Base-by-base conservation (phyloP, 1,284 basidiomycete species). In the Irpex lacteus region DNA sequence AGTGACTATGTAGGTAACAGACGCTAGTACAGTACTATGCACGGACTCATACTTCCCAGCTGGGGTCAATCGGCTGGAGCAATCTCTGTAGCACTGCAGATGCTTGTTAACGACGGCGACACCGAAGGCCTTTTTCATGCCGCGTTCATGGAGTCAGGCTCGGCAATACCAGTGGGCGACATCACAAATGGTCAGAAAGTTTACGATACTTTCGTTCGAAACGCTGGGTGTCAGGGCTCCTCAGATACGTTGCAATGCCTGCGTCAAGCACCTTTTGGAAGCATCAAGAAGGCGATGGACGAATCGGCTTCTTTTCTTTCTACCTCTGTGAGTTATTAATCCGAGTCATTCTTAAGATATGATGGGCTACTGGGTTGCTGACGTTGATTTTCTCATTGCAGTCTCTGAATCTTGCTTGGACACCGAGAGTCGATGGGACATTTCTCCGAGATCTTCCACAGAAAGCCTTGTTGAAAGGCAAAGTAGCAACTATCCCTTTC, bases 1-100 rank as follows among this genome's bases (percentile, higher is more conserved):
- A 69, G 85, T 87, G 3, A 85, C 83, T 1, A 81, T 86, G 85
- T 86, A 72, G 59, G 80, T 69, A 11, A 18, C 2, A 21, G 32
- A 11, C 13, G 11, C 18, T 18, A 52, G 15, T 26, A 7, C 49
- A 78, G 77, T 54, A 78, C 75, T 74, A 26, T 26, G 2, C 26
- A 26, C 26, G 26, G 26, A 26, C 26, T 26, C 26, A 26, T 4
- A 26, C 26, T 4, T 2, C 2, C 26, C 26, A 26, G 26, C 26
- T 26, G 26, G 26, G 81, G 81, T 34, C 75, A 81, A 68, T 78
- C 76, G 47, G 80, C 81, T 3, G 82, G 81, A 7, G 72, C 76
- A 0, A 74, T 77, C 57, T 78, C 77, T 34, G 73, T 76, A 7
- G 70, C 70, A 1, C 36, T 73, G 49, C 76, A 77, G 4, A 70